phyloP scores from a whole-genome alignment of 371 early-diverging fungal genomes.

The Rhizopus microsporus region DNA sequence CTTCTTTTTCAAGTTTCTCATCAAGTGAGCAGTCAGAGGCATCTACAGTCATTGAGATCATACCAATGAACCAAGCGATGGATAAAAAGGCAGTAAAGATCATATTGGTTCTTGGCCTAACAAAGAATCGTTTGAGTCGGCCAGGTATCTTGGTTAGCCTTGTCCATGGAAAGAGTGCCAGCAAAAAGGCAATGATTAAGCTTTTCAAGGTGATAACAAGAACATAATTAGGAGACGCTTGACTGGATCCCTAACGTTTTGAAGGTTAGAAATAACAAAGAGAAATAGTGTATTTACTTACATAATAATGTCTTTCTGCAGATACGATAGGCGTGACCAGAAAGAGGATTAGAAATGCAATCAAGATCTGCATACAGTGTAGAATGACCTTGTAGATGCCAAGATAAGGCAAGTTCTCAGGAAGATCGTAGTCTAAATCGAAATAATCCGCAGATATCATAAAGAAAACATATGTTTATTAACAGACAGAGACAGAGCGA shows the following conservation, averaged over 20 bases:
- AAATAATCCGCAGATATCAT: background rate
- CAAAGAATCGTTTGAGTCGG: constrained; percentile 34
- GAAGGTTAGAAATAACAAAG: background rate
- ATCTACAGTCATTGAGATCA: constrained; percentile 43
- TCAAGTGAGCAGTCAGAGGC: constrained; percentile 30
- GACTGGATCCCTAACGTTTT: constrained; percentile 32
- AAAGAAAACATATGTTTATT: background rate
- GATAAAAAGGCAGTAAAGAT: constrained; percentile 43
- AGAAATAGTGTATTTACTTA: constrained; percentile 19
- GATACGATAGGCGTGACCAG: constrained; percentile 37
- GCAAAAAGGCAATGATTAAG: constrained; percentile 25
- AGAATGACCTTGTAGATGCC: constrained; percentile 28
- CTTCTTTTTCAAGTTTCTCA: constrained; percentile 14
- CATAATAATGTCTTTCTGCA: constrained; percentile 31
- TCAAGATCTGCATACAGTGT: constrained; percentile 29
- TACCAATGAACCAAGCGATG: constrained; percentile 38
- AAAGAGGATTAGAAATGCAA: constrained; percentile 33
- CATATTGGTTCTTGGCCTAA: constrained; percentile 40
- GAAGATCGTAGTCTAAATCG: constrained; percentile 22
- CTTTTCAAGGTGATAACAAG: constrained; percentile 28
- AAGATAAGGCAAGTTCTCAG: constrained; percentile 28
- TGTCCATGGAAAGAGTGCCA: constrained; percentile 38
- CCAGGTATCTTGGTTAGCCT: background rate
- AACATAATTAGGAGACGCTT: constrained; percentile 42
- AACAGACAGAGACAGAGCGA: too few relatives aligned